phyloP scores from a whole-genome alignment of 2,329 filamentous ascomycete genomes.

The Calonectria ilicicola region DNA sequence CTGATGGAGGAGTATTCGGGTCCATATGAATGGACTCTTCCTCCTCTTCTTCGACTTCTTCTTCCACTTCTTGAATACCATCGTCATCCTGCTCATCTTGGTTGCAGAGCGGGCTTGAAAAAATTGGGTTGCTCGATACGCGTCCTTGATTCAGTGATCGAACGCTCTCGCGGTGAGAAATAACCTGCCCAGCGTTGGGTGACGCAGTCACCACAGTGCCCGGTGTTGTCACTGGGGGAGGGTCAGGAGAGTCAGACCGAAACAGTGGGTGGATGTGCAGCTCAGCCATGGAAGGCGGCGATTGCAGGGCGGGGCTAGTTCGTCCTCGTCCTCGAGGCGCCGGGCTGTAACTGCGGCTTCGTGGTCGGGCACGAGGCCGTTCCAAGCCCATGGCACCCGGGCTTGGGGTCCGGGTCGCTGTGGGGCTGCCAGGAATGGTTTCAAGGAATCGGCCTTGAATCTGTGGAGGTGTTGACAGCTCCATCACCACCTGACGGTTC shows the following conservation, averaged over 20 bases:
- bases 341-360: constrained; percentile 67
- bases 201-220: constrained; percentile 79
- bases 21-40: constrained; percentile 33
- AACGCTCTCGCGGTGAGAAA: constrained; percentile 65
- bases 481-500: constrained; percentile 68
- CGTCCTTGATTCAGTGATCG: constrained; percentile 65
- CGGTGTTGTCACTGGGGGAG: constrained; percentile 74
- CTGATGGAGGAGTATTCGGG: constrained; percentile 40
- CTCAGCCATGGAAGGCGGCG: constrained; percentile 59
- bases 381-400: constrained; percentile 69
- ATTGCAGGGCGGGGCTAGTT: constrained; percentile 34
- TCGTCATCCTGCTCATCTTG: constrained; percentile 49
- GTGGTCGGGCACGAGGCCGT: constrained; percentile 56
- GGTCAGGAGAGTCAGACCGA: constrained; percentile 76
- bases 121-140: constrained; percentile 64
- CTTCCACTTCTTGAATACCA: constrained; percentile 35
- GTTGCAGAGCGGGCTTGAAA: constrained; percentile 60
- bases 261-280: constrained; percentile 84
- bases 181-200: constrained; percentile 74
- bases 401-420: constrained; percentile 73
- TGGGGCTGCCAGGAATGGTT: constrained; percentile 76
- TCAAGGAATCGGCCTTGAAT: constrained; percentile 69
- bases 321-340: constrained; percentile 47
- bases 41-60: constrained; percentile 35
- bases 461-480: constrained; percentile 58